Base-by-base conservation (phyloP, 1,139 yeast species). In the Nakaseomyces delphensis region DNA sequence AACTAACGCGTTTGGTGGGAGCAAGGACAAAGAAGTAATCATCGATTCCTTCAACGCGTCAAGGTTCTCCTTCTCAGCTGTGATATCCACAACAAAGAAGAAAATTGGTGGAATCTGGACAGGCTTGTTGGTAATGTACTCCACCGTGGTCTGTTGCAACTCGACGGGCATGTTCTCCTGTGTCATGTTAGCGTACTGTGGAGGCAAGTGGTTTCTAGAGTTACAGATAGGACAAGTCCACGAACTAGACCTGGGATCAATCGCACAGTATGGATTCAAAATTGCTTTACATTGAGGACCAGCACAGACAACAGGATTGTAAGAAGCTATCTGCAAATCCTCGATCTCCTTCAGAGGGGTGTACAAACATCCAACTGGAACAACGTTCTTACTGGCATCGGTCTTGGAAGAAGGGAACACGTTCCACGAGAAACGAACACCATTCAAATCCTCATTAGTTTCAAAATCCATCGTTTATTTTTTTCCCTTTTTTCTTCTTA, bases 81-180 rank as follows among this genome's bases (percentile, higher is more conserved):
- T 91, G 51, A 89, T 71, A 64, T 91, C 99, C 53, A 91, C 80
- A 28, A 87, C 93, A 61, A 86, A 86, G 52, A 87, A 68, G 63
- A 89, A 91, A 48, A 89, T 77, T n/a, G 98, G 98, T n/a, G 97
- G 96, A 46, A 78, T 76, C 55, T 79, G 85, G 16, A 83, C 93
- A 3, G 96, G 96, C 60, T 95, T 79, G 30, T 85, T 76, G 38
- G 93, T 76, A 49, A 89, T 79, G 63, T 93, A 91, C 67, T 91
- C 99, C 49, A 89, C 82, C 15, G 97, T 85, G n/a, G 95, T 77
- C 51, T 84, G 74, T 52, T 80, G 77, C 59, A 91, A 74, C 68
- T 93, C 98, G 51, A 84, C 70, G 32, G 98, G 98, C 59, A 89
- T 73, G 55, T 83, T 81, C 33, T 84, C 93, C 49, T 79, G 84